Percentiles rank a stretch among this genome's conserved stretches.
Evolutionary conservation across 176 grass and related monocot species (phyloP).

Genomic region (Poa annua): DNA sequence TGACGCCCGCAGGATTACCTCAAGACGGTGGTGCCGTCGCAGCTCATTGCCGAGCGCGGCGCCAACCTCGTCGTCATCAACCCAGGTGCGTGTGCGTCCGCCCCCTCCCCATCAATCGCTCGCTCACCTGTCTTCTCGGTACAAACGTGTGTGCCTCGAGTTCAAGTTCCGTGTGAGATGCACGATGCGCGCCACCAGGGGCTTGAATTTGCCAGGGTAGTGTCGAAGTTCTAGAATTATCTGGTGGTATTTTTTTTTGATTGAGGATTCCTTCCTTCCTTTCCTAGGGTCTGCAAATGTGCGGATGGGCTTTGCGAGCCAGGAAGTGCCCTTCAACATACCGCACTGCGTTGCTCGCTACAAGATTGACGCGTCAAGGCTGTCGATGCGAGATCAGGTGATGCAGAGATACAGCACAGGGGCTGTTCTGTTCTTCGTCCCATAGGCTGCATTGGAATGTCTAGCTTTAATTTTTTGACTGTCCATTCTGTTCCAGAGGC

Average conservation of each 20-base stretch:
- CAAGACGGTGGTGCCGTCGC: constrained; percentile 87
- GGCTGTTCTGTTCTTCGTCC: not conserved
- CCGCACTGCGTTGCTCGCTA: constrained; percentile 75
- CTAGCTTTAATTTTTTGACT: constrained; percentile 15
- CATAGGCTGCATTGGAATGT: not conserved
- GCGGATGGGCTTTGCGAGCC: constrained; percentile 80
- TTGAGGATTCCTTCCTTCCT: not conserved
- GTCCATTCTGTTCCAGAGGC: constrained; percentile 53
- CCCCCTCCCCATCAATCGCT: not conserved
- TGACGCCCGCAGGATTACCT: constrained; percentile 67
- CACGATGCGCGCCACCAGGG: too few species aligned
- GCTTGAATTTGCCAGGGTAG: too few species aligned
- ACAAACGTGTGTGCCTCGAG: too few species aligned
- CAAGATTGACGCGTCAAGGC: constrained; percentile 38
- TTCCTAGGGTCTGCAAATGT: constrained; percentile 79
- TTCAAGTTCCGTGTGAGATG: too few species aligned
- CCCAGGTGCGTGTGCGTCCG: constrained; percentile 54
- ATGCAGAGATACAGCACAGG: constrained; percentile 26
- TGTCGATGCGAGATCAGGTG: constrained; percentile 73
- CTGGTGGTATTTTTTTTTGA: not conserved
- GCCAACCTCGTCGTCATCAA: constrained; percentile 95
- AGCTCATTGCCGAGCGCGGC: constrained; percentile 87
- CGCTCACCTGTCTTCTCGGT: not conserved
- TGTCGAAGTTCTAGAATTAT: not conserved
- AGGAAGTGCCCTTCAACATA: constrained; percentile 86